Evolutionary conservation across 2,329 filamentous ascomycete species (phyloP), one percentile per base, ranked within the genome.

Genomic region (Setomelanomma holmii): DNA sequence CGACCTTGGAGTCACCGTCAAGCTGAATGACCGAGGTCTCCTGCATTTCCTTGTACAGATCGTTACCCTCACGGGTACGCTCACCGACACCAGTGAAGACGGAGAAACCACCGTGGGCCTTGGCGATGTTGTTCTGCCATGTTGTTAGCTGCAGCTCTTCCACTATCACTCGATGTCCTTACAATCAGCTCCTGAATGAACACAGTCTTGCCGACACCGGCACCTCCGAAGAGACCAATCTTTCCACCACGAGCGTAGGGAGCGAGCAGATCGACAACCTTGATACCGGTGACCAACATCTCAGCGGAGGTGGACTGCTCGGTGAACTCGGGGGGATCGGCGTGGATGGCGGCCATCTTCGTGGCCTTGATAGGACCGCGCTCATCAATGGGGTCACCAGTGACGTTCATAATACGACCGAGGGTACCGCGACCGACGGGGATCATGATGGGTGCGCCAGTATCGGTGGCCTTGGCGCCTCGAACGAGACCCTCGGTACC

Each of bases 1-100:
- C 91, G 84, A 98, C 95, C 89, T 99, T 99, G 80, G 95, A 98
- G 75, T 97, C 93, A 81, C 95, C 95, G 66, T 99, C 95, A 68
- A 99, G 91, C 82, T 99, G 88, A 82, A 99, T 99, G 86, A 99
- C 95, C 77, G 90, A 91, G 70, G 95, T 99, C 85, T 99, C 93
- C 86, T 98, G 95, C 95, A 99, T 99, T 88, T 99, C 95, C 84
- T 99, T 93, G 89, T 99, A 99, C 86, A 99, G 82, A 89, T 99
- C 95, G 88, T 99, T 99, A 87, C 95, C 95, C 89, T 99, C 95
- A 91, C 95, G 95, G 78, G 95, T 99, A 86, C 95, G 93, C 89
- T 99, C 95, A 80, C 95, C 95, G 82, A 99, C 95, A 93, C 95
- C 95, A 78, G 92, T 96, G 89, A 99, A 99, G 79, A 99, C 95